phyloP scores from a whole-genome alignment of 176 grass and related monocot species.

The Lolium multiflorum region DNA sequence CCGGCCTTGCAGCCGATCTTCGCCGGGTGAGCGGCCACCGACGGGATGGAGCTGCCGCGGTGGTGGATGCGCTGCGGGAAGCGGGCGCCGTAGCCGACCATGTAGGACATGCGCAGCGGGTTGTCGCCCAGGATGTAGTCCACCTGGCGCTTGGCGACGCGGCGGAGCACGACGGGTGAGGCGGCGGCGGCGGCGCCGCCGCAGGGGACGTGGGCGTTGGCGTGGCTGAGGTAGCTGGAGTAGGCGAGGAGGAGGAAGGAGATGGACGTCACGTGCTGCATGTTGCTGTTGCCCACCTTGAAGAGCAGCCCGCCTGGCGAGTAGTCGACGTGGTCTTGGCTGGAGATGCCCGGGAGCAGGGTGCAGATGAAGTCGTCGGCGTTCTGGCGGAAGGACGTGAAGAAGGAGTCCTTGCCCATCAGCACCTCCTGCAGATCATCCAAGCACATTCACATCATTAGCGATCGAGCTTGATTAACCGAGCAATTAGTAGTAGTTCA shows the following conservation, averaged over 20 bases:
- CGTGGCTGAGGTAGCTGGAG: constrained; percentile 92
- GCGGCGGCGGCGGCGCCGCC: constrained; percentile 52
- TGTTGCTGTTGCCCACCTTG: constrained; percentile 94
- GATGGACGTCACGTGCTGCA: constrained; percentile 96
- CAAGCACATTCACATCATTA: neutral
- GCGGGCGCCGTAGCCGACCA: constrained; percentile 79
- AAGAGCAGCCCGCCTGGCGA: constrained; percentile 83
- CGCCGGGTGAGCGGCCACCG: constrained; percentile 55
- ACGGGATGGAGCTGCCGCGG: constrained; percentile 81
- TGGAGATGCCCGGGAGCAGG: constrained; percentile 83
- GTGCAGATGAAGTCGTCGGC: constrained; percentile 95
- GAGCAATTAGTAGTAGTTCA: too few species aligned
- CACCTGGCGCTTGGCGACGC: constrained; percentile 86
- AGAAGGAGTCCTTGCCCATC: constrained; percentile 92
- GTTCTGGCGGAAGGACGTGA: constrained; percentile 81
- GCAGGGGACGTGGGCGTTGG: constrained; percentile 67
- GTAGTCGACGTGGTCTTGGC: constrained; percentile 81
- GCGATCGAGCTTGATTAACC: neutral
- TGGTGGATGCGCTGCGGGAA: constrained; percentile 90
- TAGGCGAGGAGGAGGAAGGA: constrained; percentile 93
- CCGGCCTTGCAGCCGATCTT: constrained; percentile 79
- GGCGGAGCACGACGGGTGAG: constrained; percentile 63
- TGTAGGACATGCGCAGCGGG: constrained; percentile 93
- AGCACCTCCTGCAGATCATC: constrained; percentile 94
- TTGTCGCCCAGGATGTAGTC: constrained; percentile 95